phyloP scores from a whole-genome alignment of 768 basidiomycete genomes.

The Boletellus emodensis region DNA sequence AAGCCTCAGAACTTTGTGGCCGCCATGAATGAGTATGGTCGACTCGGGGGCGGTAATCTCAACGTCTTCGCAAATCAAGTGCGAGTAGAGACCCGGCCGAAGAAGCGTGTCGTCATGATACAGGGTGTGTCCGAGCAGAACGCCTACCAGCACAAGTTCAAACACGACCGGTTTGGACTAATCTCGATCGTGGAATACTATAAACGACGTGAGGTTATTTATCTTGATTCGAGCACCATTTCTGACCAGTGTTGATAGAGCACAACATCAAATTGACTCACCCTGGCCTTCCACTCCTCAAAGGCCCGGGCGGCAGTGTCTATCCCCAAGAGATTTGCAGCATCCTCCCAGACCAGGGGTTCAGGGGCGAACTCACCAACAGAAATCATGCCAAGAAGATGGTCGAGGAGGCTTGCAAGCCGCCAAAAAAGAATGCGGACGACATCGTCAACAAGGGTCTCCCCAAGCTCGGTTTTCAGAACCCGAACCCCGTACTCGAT shows the following conservation, averaged over 20 bases:
- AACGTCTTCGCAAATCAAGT: conserved; percentile 60
- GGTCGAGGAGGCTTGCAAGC: conserved; percentile 45
- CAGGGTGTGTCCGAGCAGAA: conserved; percentile 42
- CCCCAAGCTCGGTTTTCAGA: conserved; percentile 38
- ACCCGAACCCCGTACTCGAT: conserved; percentile 29
- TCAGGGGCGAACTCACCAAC: conserved; percentile 46
- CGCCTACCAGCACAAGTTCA: conserved; percentile 39
- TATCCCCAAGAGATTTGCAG: conserved; percentile 48
- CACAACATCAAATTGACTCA: conserved; percentile 33
- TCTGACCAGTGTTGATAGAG: conserved; percentile 28
- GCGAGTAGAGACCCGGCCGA: conserved; percentile 58
- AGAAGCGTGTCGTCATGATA: conserved; percentile 67
- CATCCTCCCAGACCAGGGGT: conserved; percentile 39
- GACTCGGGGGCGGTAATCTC: conserved; percentile 47
- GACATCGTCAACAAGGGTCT: conserved; percentile 43
- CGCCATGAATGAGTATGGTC: conserved; percentile 37
- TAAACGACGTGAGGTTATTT: conserved; percentile 31
- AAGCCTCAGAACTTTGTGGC: conserved; percentile 39
- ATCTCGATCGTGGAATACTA: conserved; percentile 48
- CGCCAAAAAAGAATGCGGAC: conserved; percentile 43
- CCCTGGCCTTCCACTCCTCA: conserved; percentile 39
- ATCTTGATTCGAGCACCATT: not conserved
- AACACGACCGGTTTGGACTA: conserved; percentile 30
- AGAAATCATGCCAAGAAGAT: conserved; percentile 42
- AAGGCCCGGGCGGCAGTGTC: conserved; percentile 32